Evolutionary conservation across 225 moss, liverwort and hornwort species (phyloP).

Genomic region (Physcomitrellopsis africana): DNA sequence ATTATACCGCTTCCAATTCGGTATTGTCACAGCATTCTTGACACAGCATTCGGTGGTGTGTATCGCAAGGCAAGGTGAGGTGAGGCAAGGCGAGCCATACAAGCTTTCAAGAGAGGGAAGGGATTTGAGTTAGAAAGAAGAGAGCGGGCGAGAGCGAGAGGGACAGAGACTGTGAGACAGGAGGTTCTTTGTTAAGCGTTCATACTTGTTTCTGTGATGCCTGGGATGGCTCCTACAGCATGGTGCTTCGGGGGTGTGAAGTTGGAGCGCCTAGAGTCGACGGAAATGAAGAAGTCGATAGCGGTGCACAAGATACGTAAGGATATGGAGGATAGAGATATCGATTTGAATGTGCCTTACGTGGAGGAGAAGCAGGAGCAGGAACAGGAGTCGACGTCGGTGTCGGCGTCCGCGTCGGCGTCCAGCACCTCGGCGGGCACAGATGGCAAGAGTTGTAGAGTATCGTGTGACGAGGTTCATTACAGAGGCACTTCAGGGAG

Average conservation of each 20-base stretch:
- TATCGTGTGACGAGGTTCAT: slow-evolving; percentile 45
- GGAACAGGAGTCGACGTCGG: slow-evolving; percentile 37
- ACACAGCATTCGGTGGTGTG: not conserved
- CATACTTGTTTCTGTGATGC: slow-evolving; percentile 30
- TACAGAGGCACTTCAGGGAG: slow-evolving; percentile 26
- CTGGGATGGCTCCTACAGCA: slow-evolving; percentile 57
- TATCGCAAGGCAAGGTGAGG: slow-evolving; percentile 30
- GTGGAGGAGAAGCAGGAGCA: slow-evolving; percentile 34
- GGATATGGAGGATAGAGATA: slow-evolving; percentile 57
- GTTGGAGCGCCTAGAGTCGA: slow-evolving; percentile 44
- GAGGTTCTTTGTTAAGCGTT: not conserved
- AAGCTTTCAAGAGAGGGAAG: not conserved
- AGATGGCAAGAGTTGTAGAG: slow-evolving; percentile 41
- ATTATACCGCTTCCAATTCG: too few species aligned
- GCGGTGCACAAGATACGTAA: slow-evolving; percentile 40
- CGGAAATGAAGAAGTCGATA: slow-evolving; percentile 39
- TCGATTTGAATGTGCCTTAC: slow-evolving; percentile 53
- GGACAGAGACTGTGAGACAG: not conserved
- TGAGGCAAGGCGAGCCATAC: not conserved
- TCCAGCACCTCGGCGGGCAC: slow-evolving; percentile 41
- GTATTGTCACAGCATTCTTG: too few species aligned
- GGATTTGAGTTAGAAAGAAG: not conserved
- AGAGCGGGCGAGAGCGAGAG: not conserved
- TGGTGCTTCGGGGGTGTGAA: slow-evolving; percentile 33
- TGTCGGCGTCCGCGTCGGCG: slow-evolving; percentile 36